Percentiles rank a stretch among this genome's conserved stretches.
These are phyloP conservation scores for Bremia lactucae DNA, from an alignment of 352 stramenopile species.

Conservation along the genomic window DNA sequence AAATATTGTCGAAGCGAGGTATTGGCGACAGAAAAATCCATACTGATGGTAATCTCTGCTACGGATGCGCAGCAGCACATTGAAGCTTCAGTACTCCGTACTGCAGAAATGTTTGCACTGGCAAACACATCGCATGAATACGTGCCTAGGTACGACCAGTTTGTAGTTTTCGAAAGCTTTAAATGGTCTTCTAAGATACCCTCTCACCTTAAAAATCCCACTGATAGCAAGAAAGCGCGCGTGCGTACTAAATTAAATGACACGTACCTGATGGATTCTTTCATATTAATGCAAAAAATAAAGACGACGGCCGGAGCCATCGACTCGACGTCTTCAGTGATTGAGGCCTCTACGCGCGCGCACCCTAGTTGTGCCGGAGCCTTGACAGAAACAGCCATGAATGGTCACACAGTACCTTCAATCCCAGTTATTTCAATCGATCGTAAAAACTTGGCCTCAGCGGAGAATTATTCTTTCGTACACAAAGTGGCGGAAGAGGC, in stretches of 20 bases:
- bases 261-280: conserved; percentile 40
- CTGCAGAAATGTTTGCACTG: conserved; percentile 60
- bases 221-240: conserved; percentile 55
- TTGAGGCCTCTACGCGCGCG: background rate
- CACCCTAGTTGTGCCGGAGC: conserved; percentile 1
- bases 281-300: conserved; percentile 39
- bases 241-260: conserved; percentile 56
- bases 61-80: conserved; percentile 30
- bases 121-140: conserved; percentile 59
- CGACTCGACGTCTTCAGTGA: conserved; percentile 2
- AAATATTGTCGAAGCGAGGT: no score
- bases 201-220: conserved; percentile 1
- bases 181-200: background rate
- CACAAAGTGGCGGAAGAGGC: conserved; percentile 48
- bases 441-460: conserved; percentile 1
- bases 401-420: conserved; percentile 11
- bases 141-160: conserved; percentile 34
- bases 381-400: conserved; percentile 4
- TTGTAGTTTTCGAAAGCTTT: background rate
- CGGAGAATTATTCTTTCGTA: conserved; percentile 30
- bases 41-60: no score
- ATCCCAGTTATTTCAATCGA: conserved; percentile 11
- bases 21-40: no score
- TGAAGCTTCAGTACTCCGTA: conserved; percentile 50
- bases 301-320: conserved; percentile 6